Conservation (phyloP, 208 protist genomes). For the Vickermania spadyakhi region DNA sequence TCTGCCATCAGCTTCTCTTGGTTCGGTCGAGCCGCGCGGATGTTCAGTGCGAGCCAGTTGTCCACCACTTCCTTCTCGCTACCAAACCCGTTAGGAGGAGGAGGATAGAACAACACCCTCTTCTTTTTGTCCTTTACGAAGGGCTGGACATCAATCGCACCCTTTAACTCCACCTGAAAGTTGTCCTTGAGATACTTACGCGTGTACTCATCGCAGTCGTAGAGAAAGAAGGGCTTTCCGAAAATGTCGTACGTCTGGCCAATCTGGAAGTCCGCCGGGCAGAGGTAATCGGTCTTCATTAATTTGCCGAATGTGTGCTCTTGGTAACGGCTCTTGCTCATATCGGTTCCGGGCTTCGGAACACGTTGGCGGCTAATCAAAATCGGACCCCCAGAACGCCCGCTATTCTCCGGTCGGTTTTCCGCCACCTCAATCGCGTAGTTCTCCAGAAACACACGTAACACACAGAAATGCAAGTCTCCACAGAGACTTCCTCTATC, state of each 20-base stretch:
- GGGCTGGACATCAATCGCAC: conserved; percentile 44
- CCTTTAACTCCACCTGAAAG: conserved; percentile 32
- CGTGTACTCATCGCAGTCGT: conserved; percentile 67
- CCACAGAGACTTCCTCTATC: conserved; percentile 74
- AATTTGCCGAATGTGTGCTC: conserved; percentile 82
- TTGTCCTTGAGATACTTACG: conserved; percentile 61
- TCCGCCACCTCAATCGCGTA: conserved; percentile 74
- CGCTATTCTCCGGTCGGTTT: conserved; percentile 54
- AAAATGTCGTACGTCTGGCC: conserved; percentile 79
- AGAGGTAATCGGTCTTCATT: conserved; percentile 80
- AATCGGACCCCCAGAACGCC: conserved; percentile 43
- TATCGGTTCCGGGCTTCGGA: conserved; percentile 30
- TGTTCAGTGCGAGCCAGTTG: conserved; percentile 70
- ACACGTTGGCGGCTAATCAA: conserved; percentile 75
- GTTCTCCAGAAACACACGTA: conserved; percentile 75
- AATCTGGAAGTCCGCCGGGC: conserved; percentile 65
- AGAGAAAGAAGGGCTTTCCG: conserved; percentile 78
- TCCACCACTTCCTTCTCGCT: conserved; percentile 75
- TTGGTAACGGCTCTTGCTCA: conserved; percentile 47
- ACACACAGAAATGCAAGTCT: conserved; percentile 68
- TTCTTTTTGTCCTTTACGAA: conserved; percentile 44
- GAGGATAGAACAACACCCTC: conserved; percentile 60
- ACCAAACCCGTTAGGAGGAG: conserved; percentile 87
- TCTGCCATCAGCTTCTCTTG: conserved; percentile 51
- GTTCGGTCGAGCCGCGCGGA: conserved; percentile 57